Base-by-base conservation (phyloP, 2,329 filamentous ascomycete species). In the Phaeophleospora eucalypticola region DNA sequence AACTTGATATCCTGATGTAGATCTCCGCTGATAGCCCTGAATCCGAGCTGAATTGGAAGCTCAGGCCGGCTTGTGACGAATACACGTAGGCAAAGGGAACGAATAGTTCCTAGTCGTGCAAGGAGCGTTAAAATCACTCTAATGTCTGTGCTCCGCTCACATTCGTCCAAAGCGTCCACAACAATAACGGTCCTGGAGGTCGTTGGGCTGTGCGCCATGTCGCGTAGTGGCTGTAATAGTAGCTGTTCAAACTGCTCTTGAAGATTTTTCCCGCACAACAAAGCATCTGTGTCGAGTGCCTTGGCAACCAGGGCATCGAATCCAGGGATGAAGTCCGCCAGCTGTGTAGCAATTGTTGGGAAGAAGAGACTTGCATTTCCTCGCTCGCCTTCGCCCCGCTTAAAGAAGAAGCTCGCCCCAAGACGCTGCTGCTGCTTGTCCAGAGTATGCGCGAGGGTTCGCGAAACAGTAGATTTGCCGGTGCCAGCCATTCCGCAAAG, bases 141-240 rank as follows among this genome's bases (percentile, higher is more conserved):
- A 14, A 58, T 48, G 36, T 54, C 38, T 8, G 49, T 41, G 10
- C 56, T 51, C 7, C 12, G 24, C 8, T 64, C 59, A 44, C 64
- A 67, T 43, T 67, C 63, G 44, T 66, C 63, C 4, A 67, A 57
- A 2, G 65, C 64, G 52, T 67, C 59, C 21, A 61, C 54, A 4
- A 61, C 50, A 24, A 62, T 47, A 12, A 59, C 36, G 14, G 51
- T n/a, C n/a, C n/a, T n/a, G n/a, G n/a, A n/a, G n/a, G n/a, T n/a
- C n/a, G n/a, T n/a, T n/a, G n/a, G n/a, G n/a, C n/a, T n/a, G n/a
- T n/a, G n/a, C n/a, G n/a, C n/a, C n/a, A n/a, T n/a, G n/a, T n/a
- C n/a, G n/a, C n/a, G n/a, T n/a, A n/a, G 38, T n/a, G 54, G 54
- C 7, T 40, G 9, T 8, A 48, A n/a, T 0, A 55, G 16, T 1